Evolutionary conservation across 2,329 filamentous ascomycete species (phyloP), one percentile per base, ranked within the genome.

Genomic region (Microcyclospora tardicrescens): DNA sequence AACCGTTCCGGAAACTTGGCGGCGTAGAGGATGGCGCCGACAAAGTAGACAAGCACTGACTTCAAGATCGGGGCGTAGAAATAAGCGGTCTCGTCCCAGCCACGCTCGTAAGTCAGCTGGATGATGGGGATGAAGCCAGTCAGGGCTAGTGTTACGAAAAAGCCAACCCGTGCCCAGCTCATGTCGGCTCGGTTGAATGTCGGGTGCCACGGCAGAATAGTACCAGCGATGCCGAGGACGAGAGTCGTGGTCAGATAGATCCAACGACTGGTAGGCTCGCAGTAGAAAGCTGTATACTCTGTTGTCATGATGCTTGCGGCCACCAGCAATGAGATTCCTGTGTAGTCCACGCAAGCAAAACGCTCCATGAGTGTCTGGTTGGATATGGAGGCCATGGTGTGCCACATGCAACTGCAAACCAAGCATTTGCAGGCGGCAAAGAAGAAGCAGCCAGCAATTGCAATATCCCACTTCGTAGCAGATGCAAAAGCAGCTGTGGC

Each of bases 211-310:
- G 91, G 89, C 29, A 98, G 72, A 46, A 95, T 83, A 46, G 93
- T 84, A 40, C 91, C 91, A 30, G 79, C 83, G 40, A 93, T 65
- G 35, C 91, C 91, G 16, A 98, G 75, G 11, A 79, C 59, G 41
- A 83, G 80, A 2, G 91, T 96, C 36, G 83, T 68, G 32, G 72
- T 62, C 68, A 98, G 91, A 63, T 96, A 98, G 10, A 75, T 69
- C 73, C 81, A 91, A 39, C 87, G 81, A 50, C 82, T 87, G 34
- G 82, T 54, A 2, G 91, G 87, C 55, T 98, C 91, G 66, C 91
- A 95, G 67, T 98, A 98, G 62, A 98, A 98, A 16, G 89, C 91
- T 0, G 91, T 95, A 66, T 96, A 98, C 60, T 98, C 91, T 28
- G 86, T 94, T 2, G 91, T 95, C 74, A 96, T 85, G 65, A 98